Percentiles rank a stretch among this genome's conserved stretches.
Conservation (phyloP, 2,329 filamentous ascomycete species). For the Xylariaceae sp. region DNA sequence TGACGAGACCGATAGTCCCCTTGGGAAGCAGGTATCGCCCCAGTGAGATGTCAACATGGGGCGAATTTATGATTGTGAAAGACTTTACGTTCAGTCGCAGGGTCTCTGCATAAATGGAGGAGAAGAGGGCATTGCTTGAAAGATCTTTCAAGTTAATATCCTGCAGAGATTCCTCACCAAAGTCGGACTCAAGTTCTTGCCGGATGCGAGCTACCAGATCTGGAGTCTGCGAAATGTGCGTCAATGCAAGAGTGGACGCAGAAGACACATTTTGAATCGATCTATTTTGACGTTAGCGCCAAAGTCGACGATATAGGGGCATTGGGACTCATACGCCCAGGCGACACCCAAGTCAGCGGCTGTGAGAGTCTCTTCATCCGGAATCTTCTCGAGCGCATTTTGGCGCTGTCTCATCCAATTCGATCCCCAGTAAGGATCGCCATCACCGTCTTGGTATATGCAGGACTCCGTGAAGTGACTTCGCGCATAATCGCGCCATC, state of each 20-base stretch:
- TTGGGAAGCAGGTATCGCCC: constrained; percentile 14
- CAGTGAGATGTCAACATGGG: constrained; percentile 8
- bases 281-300: background rate
- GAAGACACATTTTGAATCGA: background rate
- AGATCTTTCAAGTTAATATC: background rate
- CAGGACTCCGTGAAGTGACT: background rate
- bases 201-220: background rate
- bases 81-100: constrained; percentile 14
- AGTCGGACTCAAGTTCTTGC: background rate
- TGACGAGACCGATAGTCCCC: constrained; percentile 7
- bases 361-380: constrained; percentile 11
- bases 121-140: constrained; percentile 7
- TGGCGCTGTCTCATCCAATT: constrained; percentile 6
- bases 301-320: background rate
- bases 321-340: background rate
- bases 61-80: constrained; percentile 6
- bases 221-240: background rate
- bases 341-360: constrained; percentile 7
- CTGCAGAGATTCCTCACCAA: background rate
- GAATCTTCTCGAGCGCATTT: background rate
- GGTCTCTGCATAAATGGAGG: constrained; percentile 17
- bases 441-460: constrained; percentile 6
- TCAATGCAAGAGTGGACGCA: background rate
- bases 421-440: constrained; percentile 19
- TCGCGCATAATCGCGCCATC: background rate